Evolutionary conservation across 2,329 filamentous ascomycete species (phyloP).

Genomic region (Diaporthe vaccinii): DNA sequence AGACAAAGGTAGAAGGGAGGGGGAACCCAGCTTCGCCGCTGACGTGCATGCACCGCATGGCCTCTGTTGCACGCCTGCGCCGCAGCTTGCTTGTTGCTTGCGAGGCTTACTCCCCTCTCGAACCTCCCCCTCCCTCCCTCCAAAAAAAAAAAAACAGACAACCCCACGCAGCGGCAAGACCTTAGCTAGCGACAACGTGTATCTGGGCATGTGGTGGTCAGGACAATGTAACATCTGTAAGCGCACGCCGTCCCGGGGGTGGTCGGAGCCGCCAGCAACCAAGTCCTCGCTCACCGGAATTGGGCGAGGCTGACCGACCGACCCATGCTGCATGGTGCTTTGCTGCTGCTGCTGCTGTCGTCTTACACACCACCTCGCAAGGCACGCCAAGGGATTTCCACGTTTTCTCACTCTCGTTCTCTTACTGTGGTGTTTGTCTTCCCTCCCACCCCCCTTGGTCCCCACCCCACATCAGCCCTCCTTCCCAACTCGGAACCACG

Average conservation of each 20-base stretch:
- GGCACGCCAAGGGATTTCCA: conserved; percentile 18
- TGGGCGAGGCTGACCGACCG: conserved; percentile 2
- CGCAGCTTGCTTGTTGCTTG: conserved; percentile 32
- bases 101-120: conserved; percentile 3
- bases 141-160: neutral
- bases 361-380: conserved; percentile 16
- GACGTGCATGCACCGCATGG: neutral
- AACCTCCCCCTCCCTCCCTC: neutral
- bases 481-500: conserved; percentile 14
- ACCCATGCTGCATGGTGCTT: neutral
- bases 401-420: conserved; percentile 17
- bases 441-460: neutral
- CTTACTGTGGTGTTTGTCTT: neutral
- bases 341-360: neutral
- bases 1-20: neutral
- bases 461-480: neutral
- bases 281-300: neutral
- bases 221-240: neutral
- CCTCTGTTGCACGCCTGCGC: conserved; percentile 28
- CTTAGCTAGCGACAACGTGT: neutral
- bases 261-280: neutral
- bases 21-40: neutral
- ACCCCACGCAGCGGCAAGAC: neutral
- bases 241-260: neutral
- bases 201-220: neutral